Evolutionary conservation across 352 stramenopile species (phyloP).

Genomic region (Pythium guiyangense): DNA sequence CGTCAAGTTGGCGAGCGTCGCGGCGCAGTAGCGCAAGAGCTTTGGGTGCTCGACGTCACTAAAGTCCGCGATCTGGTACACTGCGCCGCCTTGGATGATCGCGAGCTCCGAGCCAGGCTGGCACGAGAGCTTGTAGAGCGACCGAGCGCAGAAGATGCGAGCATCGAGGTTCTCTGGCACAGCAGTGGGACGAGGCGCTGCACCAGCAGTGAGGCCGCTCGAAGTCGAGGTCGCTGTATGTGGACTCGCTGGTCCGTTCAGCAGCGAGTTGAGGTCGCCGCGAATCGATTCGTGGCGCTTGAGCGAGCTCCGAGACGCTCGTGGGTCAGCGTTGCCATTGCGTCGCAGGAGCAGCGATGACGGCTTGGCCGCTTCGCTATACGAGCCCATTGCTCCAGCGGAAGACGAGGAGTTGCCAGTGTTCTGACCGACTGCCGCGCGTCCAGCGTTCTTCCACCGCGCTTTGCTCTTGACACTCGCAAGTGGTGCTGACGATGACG

Average conservation of each 20-base stretch:
- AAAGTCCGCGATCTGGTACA: conserved; percentile 65
- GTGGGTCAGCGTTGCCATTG: background rate
- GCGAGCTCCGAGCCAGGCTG: conserved; percentile 42
- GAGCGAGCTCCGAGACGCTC: conserved; percentile 5
- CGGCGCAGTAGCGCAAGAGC: conserved; percentile 55
- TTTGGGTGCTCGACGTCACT: conserved; percentile 56
- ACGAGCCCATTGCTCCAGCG: background rate
- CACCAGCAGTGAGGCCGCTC: conserved; percentile 5
- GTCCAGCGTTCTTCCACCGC: conserved; percentile 8
- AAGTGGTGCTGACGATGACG: background rate
- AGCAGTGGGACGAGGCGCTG: background rate
- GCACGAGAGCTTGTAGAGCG: conserved; percentile 79
- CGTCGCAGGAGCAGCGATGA: background rate
- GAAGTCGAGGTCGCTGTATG: conserved; percentile 5
- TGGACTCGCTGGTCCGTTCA: conserved; percentile 7
- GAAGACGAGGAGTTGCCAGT: background rate
- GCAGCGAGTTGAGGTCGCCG: conserved; percentile 23
- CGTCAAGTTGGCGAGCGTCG: conserved; percentile 63
- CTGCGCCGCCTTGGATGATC: conserved; percentile 62
- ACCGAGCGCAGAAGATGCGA: conserved; percentile 58
- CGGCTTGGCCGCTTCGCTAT: background rate
- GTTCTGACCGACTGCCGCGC: background rate
- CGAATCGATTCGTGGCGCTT: conserved; percentile 35
- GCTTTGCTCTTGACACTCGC: conserved; percentile 7
- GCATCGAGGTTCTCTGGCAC: conserved; percentile 44